A percentile compares a stretch with the other conserved stretches of the same genome.
These are phyloP conservation scores for Pichia rugopelliculosa DNA, from an alignment of 805 yeast genomes.

Conservation along the genomic window DNA sequence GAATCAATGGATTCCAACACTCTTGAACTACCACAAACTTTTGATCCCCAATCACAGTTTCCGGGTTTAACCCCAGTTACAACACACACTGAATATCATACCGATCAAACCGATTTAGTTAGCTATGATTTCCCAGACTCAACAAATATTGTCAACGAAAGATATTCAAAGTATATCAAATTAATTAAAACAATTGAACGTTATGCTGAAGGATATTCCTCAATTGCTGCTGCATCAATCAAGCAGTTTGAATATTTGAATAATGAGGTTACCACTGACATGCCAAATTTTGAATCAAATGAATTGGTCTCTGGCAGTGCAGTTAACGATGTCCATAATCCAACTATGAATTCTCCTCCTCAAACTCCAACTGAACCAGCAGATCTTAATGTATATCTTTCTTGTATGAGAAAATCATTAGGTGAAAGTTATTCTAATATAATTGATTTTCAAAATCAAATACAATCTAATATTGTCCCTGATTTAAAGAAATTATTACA, in stretches of 20 bases:
- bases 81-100: background rate
- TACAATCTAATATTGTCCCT: conserved; percentile 34
- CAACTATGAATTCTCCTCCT: background rate
- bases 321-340: conserved; percentile 3
- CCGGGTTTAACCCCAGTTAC: background rate
- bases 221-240: conserved; percentile 16
- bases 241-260: conserved; percentile 23
- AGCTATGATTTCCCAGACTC: conserved; percentile 21
- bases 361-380: background rate
- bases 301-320: conserved; percentile 11
- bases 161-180: conserved; percentile 25
- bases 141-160: conserved; percentile 17
- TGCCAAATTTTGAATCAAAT: conserved; percentile 27
- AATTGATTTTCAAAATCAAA: conserved; percentile 32
- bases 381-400: conserved; percentile 26
- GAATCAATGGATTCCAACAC: background rate
- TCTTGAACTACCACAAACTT: background rate
- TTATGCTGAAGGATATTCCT: conserved; percentile 22
- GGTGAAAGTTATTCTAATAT: conserved; percentile 31
- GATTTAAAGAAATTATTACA: conserved; percentile 33
- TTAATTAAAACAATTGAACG: conserved; percentile 20
- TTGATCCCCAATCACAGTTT: background rate
- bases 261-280: conserved; percentile 14
- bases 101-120: conserved; percentile 7
- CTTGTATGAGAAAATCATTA: conserved; percentile 18